These are phyloP conservation scores for Fonsecaea erecta DNA, from an alignment of 2,329 filamentous ascomycete species.

Conservation along the genomic window DNA sequence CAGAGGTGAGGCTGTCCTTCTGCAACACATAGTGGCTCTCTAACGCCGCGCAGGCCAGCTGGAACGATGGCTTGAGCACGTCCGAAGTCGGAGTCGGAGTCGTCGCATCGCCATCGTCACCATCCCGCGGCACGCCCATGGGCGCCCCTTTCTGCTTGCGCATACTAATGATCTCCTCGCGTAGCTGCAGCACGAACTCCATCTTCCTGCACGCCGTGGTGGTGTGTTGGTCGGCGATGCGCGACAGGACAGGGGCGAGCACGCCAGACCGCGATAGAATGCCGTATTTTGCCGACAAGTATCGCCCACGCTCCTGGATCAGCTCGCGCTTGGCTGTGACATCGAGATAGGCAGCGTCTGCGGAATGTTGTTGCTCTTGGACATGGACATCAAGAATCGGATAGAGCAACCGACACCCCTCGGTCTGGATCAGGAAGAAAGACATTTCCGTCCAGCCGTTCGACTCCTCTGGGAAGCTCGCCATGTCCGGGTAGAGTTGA, in stretches of 20 bases:
- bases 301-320: conserved; percentile 11
- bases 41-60: conserved; percentile 12
- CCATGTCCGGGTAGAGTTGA: too few species aligned
- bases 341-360: background rate
- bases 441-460: too few species aligned
- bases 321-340: conserved; percentile 13
- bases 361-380: too few species aligned
- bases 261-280: too few species aligned
- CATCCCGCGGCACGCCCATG: too few species aligned
- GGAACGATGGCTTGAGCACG: conserved; percentile 11
- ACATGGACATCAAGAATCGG: too few species aligned
- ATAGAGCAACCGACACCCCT: too few species aligned
- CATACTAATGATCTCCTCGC: conserved; percentile 21
- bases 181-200: conserved; percentile 23
- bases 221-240: conserved; percentile 11
- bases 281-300: conserved; percentile 6
- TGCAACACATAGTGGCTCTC: conserved; percentile 7
- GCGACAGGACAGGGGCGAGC: background rate
- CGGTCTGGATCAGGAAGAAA: too few species aligned
- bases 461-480: too few species aligned
- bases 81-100: conserved; percentile 15
- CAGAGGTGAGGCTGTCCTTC: background rate
- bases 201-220: conserved; percentile 7
- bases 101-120: too few species aligned
- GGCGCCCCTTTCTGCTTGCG: conserved; percentile 10